Evolutionary conservation across 139 green algal genomes (phyloP).

Genomic region (Medakamo hakoo): DNA sequence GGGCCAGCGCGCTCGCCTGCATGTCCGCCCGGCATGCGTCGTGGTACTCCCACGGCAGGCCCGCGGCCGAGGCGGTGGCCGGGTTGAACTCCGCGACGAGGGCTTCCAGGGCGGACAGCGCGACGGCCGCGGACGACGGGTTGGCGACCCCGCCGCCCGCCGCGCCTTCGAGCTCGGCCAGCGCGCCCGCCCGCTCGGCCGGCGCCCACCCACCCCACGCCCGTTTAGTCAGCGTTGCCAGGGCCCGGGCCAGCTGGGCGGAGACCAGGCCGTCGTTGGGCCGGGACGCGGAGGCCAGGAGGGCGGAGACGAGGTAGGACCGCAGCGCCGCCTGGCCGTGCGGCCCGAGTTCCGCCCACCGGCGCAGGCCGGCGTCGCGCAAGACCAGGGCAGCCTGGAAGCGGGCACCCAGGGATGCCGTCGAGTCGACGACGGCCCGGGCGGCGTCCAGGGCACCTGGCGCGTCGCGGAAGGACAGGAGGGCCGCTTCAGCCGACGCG

Average conservation of each 20-base stretch:
- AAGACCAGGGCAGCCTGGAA: constrained; percentile 11
- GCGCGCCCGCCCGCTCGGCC: too few species aligned
- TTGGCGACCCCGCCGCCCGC: too few species aligned
- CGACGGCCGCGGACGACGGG: too few species aligned
- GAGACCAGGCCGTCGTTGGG: background rate
- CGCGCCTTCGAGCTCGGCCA: background rate
- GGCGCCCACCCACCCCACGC: background rate
- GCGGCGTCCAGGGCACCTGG: constrained; percentile 2
- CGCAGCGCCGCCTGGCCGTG: background rate
- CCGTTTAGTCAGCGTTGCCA: background rate
- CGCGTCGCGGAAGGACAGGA: constrained; percentile 6
- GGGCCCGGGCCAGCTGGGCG: background rate
- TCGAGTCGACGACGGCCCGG: background rate
- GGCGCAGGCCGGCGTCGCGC: constrained; percentile 5
- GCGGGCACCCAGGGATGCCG: background rate
- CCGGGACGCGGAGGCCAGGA: background rate
- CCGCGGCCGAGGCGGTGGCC: constrained; percentile 33
- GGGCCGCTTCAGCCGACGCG: constrained; percentile 1
- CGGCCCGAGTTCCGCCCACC: constrained; percentile 1
- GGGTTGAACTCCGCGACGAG: constrained; percentile 53
- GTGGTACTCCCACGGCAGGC: constrained; percentile 55
- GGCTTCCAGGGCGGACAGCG: constrained; percentile 1
- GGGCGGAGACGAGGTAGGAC: background rate
- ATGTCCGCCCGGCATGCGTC: constrained; percentile 33
- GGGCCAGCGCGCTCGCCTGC: constrained; percentile 11